Evolutionary conservation across 2,329 filamentous ascomycete species (phyloP).

Genomic region (Anthostomella pinea): DNA sequence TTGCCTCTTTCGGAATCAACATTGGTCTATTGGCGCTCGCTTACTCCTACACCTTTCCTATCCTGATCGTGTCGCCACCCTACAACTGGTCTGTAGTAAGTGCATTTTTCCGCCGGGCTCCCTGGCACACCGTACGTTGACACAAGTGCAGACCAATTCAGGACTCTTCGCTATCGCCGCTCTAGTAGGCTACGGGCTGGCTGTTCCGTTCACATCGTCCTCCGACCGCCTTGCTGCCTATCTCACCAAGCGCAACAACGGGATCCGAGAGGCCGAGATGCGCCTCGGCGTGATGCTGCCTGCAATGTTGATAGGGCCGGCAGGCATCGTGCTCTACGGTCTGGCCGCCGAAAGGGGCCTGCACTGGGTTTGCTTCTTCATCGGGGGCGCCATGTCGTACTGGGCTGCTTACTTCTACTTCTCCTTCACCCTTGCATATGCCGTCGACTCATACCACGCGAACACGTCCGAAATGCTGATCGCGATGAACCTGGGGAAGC

Average conservation of each 20-base stretch:
- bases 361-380: conserved; percentile 47
- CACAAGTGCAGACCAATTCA: conserved; percentile 26
- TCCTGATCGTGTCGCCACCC: conserved; percentile 40
- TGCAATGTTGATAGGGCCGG: conserved; percentile 34
- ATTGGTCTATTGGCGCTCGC: conserved; percentile 44
- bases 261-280: conserved; percentile 44
- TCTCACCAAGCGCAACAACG: conserved; percentile 37
- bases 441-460: conserved; percentile 56
- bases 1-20: conserved; percentile 44
- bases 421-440: conserved; percentile 59
- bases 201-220: conserved; percentile 34
- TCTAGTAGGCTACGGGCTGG: conserved; percentile 37
- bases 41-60: conserved; percentile 47
- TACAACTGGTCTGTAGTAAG: conserved; percentile 42
- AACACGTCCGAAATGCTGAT: conserved; percentile 65
- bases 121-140: background rate
- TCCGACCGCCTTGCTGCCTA: conserved; percentile 39
- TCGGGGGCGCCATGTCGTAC: conserved; percentile 48
- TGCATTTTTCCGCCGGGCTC: conserved; percentile 3
- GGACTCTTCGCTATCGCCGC: conserved; percentile 34
- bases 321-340: conserved; percentile 37
- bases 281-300: conserved; percentile 35
- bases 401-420: conserved; percentile 54
- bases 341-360: conserved; percentile 35
- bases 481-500: conserved; percentile 56